Percentiles rank a stretch among this genome's conserved stretches.
phyloP scores from a whole-genome alignment of 495 filamentous ascomycete genomes.

The Bacidia rubella region DNA sequence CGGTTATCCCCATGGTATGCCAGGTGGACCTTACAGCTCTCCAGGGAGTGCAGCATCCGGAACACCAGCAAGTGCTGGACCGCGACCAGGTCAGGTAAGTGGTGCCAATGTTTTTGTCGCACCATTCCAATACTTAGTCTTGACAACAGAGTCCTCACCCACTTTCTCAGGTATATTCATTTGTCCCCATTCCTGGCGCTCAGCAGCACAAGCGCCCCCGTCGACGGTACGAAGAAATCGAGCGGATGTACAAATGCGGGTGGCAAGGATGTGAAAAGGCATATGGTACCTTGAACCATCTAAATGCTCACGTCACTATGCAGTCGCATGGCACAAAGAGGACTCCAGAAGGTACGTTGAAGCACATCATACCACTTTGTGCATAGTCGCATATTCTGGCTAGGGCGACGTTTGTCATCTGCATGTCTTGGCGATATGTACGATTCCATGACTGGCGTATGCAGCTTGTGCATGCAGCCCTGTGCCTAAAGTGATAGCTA shows the following conservation, averaged over 20 bases:
- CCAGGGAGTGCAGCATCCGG: constrained; percentile 48
- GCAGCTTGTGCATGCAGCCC: background rate
- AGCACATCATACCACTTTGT: background rate
- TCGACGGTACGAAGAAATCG: constrained; percentile 93
- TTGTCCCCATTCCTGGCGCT: constrained; percentile 93
- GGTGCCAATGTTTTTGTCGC: constrained; percentile 12
- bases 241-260: constrained; percentile 99
- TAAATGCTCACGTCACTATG: constrained; percentile 98
- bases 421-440: constrained; percentile 3
- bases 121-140: constrained; percentile 19
- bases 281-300: constrained; percentile 89
- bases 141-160: constrained; percentile 30
- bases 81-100: constrained; percentile 63
- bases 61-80: constrained; percentile 44
- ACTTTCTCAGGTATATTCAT: constrained; percentile 77
- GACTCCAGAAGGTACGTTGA: constrained; percentile 84
- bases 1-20: constrained; percentile 48
- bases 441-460: background rate
- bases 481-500: constrained; percentile 2
- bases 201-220: constrained; percentile 95
- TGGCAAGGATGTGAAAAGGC: constrained; percentile 98
- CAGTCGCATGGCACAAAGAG: constrained; percentile 86
- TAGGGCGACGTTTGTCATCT: background rate
- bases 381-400: background rate
- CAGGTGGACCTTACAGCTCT: constrained; percentile 45